Evolutionary conservation across 139 green algal genomes (phyloP).

Genomic region (Medakamo hakoo): DNA sequence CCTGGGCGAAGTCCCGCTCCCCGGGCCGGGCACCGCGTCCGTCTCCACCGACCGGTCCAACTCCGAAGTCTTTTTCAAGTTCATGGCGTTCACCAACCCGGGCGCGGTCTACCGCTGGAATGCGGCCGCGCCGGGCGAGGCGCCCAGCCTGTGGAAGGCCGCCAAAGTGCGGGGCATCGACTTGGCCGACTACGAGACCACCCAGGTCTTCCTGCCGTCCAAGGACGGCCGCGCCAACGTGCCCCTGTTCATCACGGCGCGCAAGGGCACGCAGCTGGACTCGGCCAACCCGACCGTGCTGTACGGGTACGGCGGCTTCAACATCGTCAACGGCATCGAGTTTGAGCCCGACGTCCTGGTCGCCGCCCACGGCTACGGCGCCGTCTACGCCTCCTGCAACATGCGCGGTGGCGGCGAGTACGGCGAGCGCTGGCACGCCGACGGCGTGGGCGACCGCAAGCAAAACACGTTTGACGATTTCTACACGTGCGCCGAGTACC

Average conservation of each 20-base stretch:
- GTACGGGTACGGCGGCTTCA: conserved; percentile 91
- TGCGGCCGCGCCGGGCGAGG: neutral
- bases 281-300: conserved; percentile 57
- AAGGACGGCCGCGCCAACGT: conserved; percentile 62
- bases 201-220: conserved; percentile 13
- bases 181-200: neutral
- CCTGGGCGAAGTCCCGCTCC: conserved; percentile 35
- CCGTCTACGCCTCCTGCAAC: conserved; percentile 43
- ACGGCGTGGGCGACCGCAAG: conserved; percentile 41
- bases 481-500: conserved; percentile 54
- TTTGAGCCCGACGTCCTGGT: conserved; percentile 24
- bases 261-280: conserved; percentile 41
- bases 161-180: neutral
- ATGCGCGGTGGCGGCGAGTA: conserved; percentile 84
- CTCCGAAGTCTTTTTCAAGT: conserved; percentile 60
- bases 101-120: conserved; percentile 16
- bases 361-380: conserved; percentile 30
- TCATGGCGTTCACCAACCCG: conserved; percentile 47
- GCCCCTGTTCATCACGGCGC: conserved; percentile 69
- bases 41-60: conserved; percentile 38
- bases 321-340: conserved; percentile 34
- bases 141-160: conserved; percentile 20
- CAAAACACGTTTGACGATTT: conserved; percentile 90
- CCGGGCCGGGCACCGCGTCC: conserved; percentile 37
- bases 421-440: conserved; percentile 68